A percentile compares a stretch with the other conserved stretches of the same genome.
phyloP scores from a whole-genome alignment of 164 flowering plant genomes.

The Taxillus chinensis region DNA sequence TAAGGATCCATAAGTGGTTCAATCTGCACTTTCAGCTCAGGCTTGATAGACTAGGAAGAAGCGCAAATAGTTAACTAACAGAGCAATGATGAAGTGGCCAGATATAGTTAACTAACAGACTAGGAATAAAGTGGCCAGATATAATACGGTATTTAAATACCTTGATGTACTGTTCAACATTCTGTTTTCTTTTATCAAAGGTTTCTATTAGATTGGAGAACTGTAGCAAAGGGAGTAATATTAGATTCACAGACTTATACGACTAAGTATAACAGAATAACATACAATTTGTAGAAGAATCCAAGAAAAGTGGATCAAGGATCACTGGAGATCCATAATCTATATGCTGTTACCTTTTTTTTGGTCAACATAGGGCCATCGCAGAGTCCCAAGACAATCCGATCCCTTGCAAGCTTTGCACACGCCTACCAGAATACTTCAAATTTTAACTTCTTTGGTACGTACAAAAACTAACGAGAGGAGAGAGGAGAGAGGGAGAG shows the following conservation, averaged over 20 bases:
- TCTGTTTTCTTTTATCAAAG: constrained; percentile 56
- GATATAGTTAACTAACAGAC: no score
- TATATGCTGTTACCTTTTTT: constrained; percentile 42
- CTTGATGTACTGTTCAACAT: constrained; percentile 71
- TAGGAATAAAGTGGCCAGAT: neutral
- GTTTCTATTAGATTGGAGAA: constrained; percentile 68
- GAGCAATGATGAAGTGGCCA: neutral
- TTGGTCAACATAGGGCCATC: constrained; percentile 84
- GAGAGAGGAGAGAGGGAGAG: neutral
- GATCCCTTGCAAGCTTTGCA: constrained; percentile 57
- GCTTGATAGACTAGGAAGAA: constrained; percentile 57
- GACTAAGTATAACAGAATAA: no score
- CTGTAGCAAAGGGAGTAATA: constrained; percentile 27
- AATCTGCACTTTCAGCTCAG: constrained; percentile 57
- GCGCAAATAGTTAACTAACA: neutral
- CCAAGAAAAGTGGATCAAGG: neutral
- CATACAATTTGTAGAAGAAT: neutral
- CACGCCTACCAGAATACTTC: constrained; percentile 33
- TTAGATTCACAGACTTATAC: neutral
- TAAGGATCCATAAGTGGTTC: constrained; percentile 90
- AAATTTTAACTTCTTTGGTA: no score
- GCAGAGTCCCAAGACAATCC: constrained; percentile 76
- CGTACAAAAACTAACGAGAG: neutral
- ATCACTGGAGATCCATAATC: neutral
- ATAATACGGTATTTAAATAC: constrained; percentile 15